Evolutionary conservation across 495 filamentous ascomycete genomes (phyloP).

Genomic region (Ascobolus immersus): DNA sequence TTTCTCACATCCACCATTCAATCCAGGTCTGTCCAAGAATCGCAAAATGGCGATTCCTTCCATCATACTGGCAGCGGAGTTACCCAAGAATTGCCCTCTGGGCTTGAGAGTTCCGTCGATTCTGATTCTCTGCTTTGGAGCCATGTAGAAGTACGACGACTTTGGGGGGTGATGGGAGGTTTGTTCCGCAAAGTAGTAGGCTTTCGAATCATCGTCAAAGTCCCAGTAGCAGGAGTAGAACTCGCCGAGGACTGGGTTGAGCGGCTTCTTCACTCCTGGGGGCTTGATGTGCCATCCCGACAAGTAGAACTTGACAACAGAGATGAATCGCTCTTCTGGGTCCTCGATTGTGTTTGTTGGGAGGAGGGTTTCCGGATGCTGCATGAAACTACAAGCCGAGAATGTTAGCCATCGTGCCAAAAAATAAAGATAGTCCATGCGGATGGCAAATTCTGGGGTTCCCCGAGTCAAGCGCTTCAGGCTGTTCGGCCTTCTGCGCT

Average conservation of each 20-base stretch:
- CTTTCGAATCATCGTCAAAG: slow-evolving; percentile 55
- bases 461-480: neutral
- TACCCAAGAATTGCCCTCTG: slow-evolving; percentile 87
- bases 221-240: slow-evolving; percentile 92
- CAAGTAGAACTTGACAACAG: slow-evolving; percentile 90
- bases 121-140: slow-evolving; percentile 74
- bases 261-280: slow-evolving; percentile 92
- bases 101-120: slow-evolving; percentile 93
- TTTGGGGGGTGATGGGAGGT: slow-evolving; percentile 96
- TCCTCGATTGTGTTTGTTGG: slow-evolving; percentile 73
- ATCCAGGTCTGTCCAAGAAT: slow-evolving; percentile 43
- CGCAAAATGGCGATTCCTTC: slow-evolving; percentile 77
- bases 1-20: slow-evolving; percentile 45
- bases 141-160: slow-evolving; percentile 98
- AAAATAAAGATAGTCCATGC: neutral
- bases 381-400: slow-evolving; percentile 99
- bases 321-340: slow-evolving; percentile 69
- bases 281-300: slow-evolving; percentile 98
- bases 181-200: slow-evolving; percentile 92
- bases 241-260: slow-evolving; percentile 93
- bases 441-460: neutral
- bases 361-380: slow-evolving; percentile 84
- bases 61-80: slow-evolving; percentile 96
- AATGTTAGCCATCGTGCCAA: slow-evolving; percentile 8
- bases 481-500: neutral